Base-by-base conservation (phyloP, 495 filamentous ascomycete genomes). In the Penicillium roqueforti region DNA sequence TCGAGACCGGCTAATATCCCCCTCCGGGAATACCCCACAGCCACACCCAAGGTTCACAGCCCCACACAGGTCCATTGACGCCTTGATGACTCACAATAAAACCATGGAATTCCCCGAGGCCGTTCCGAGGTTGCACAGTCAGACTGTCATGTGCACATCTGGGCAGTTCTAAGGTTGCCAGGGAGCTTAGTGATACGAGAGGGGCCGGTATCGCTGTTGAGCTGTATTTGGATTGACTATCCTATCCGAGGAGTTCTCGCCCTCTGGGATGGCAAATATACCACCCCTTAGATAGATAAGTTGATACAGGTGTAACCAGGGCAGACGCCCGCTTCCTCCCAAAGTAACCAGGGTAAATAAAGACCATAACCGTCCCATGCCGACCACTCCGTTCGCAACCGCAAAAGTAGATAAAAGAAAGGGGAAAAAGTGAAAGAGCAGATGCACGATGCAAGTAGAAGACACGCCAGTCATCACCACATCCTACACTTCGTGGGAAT, bases 381-480 rank as follows among this genome's bases (percentile, higher is more conserved):
- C 71, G 57, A 63, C 56, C 68, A 68, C 71, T 72, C 71, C 71
- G 51, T 67, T 54, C 58, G 62, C 53, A 57, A 64, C 52, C 46
- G 29, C 55, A 58, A 53, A 56, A 51, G 60, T 47, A 45, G 45
- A 50, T 29, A 53, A 50, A 51, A 43, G 38, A 54, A 39, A 60
- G 48, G 47, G 47, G 49, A 47, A 56, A 59, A 18, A 59, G 42
- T 53, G 53, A 57, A 16, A 39, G 41, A 55, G 54, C 43, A 52
- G 44, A 49, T 47, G 49, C 51, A 54, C 38, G 57, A 58, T 51
- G 54, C 28, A 57, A 43, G 60, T 39, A 62, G 46, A 45, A 43
- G 57, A 53, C 50, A 32, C 29, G 40, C 50, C 50, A 40, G 49
- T 51, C 38, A 60, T 59, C 58, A 53, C 65, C 55, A 68, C 61